A percentile compares a stretch with the other conserved stretches of the same genome.
phyloP scores from a whole-genome alignment of 2,329 filamentous ascomycete species.

The Apiospora kogelbergensis region DNA sequence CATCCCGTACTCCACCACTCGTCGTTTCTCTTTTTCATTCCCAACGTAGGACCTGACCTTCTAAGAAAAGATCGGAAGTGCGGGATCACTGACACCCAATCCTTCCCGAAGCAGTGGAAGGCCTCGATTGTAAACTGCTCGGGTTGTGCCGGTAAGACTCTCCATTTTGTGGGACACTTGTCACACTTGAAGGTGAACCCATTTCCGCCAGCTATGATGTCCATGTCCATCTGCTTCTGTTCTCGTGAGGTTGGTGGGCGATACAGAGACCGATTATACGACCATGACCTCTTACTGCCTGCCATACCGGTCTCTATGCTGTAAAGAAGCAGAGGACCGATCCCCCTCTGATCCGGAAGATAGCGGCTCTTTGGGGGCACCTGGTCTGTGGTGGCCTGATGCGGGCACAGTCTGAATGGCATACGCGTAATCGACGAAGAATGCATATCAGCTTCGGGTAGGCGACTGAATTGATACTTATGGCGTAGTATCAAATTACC shows the following conservation, averaged over 20 bases:
- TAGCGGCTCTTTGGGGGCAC: rapidly evolving
- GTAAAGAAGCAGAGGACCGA: not conserved
- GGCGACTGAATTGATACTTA: not conserved
- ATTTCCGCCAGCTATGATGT: not conserved
- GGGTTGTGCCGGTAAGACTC: too few species aligned
- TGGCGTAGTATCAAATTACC: not conserved
- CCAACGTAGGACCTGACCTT: too few species aligned
- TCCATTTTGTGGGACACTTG: too few species aligned
- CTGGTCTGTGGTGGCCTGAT: not conserved
- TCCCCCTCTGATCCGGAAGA: not conserved
- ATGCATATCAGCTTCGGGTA: not conserved
- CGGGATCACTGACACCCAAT: too few species aligned
- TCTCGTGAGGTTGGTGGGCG: not conserved
- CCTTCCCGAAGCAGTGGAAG: too few species aligned
- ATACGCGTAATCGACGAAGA: not conserved
- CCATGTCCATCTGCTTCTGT: not conserved
- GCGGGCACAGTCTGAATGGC: not conserved
- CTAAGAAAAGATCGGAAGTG: too few species aligned
- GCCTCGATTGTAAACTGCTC: too few species aligned
- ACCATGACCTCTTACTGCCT: too few species aligned
- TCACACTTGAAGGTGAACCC: too few species aligned
- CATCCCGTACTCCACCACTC: too few species aligned
- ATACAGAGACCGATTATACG: not conserved
- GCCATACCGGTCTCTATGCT: not conserved
- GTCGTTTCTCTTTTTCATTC: too few species aligned